Base-by-base conservation (phyloP, 306 rosid genomes). In the Castanospermum australe region DNA sequence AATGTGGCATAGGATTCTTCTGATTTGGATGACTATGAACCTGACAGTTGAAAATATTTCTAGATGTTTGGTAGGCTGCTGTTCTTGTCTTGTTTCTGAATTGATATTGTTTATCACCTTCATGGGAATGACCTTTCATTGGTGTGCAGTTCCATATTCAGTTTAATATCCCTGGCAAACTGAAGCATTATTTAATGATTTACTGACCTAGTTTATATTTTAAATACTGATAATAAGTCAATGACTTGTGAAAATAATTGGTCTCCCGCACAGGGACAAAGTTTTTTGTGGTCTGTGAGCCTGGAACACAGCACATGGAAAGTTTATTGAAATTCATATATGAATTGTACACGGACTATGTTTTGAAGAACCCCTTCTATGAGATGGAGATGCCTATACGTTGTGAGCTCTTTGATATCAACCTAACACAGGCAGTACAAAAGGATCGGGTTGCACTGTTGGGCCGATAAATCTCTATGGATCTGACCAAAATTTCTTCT, bases 381-480 rank as follows among this genome's bases (percentile, higher is more conserved):
- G 98, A 95, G 86, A 90, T 95, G 95, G 99, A 95, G 92, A 95
- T 95, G 99, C 98, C 99, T 15, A 91, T 91, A 59, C 88, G 98
- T 9, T 95, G 98, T 54, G 99, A 95, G 84, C 98, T 92, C 74
- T 95, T 92, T 21, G 99, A 95, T 39, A 91, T 88, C 74, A 89
- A 88, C 88, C 76, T 92, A 15, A 76, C 90, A 1, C 92, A 86
- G 81, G 94, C 94, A 30, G 82, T 95, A 39, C 97, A 95, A 30
- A 95, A 92, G 89, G 99, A 95, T 30, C 94, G 91, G 64, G 97
- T 91, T 72, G 89, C 92, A 30, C 78, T 91, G 79, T 76, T 95
- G 80, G 92, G 92, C 45, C 90, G 92, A 84, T 94, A 71, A 91
- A 63, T 52, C 55, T n/a, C n/a, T 4, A 28, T 67, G n/a, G n/a